phyloP scores from a whole-genome alignment of 2,329 filamentous ascomycete genomes.

The Microsporum ferrugineum region DNA sequence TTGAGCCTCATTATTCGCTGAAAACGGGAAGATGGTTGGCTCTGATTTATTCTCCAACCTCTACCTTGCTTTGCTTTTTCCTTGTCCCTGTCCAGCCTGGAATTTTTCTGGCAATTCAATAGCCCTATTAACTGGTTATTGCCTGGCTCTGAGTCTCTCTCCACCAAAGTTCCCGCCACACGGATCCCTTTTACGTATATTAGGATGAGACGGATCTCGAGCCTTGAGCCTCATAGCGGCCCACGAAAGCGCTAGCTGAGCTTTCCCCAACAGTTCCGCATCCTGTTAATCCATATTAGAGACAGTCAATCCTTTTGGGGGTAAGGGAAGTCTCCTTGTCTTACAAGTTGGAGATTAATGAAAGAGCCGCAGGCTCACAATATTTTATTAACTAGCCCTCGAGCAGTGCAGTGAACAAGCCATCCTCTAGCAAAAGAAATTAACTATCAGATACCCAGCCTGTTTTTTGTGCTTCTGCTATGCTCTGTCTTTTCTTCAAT shows the following conservation, averaged over 20 bases:
- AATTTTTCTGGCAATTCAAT: neutral
- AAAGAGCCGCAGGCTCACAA: neutral
- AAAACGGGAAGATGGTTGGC: neutral
- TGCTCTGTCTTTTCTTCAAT: neutral
- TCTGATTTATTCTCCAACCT: neutral
- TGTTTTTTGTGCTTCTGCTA: neutral
- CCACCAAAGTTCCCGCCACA: neutral
- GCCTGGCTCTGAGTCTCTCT: neutral
- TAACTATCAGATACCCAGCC: neutral
- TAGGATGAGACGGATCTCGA: neutral
- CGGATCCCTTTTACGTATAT: neutral
- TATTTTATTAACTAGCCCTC: neutral
- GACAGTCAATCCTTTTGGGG: neutral
- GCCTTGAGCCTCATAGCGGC: neutral
- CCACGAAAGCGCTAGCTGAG: neutral
- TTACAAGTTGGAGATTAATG: neutral
- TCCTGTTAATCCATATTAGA: neutral
- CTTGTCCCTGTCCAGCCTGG: neutral
- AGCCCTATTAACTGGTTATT: neutral
- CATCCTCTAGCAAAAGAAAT: neutral
- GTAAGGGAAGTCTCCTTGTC: neutral
- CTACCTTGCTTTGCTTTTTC: neutral
- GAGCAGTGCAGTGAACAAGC: neutral
- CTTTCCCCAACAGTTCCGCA: neutral
- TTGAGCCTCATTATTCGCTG: neutral